Conservation (phyloP, 164 flowering plant genomes). For the Kalanchoe fedtschenkoi region DNA sequence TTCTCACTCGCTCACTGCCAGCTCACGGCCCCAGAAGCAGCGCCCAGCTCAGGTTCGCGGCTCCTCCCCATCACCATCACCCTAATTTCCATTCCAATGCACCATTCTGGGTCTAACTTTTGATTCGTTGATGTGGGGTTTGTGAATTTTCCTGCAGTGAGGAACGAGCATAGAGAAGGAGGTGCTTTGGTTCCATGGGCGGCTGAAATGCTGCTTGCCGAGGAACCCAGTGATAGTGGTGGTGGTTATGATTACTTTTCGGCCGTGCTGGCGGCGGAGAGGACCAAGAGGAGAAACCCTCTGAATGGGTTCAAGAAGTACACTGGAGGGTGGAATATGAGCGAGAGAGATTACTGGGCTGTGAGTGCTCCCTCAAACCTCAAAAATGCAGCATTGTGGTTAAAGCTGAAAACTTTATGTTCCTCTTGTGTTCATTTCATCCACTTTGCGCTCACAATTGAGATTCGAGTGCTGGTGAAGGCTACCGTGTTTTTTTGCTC, state of each 20-base stretch:
- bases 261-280: constrained; percentile 33
- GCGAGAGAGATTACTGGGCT: constrained; percentile 57
- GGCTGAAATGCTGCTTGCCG: not conserved
- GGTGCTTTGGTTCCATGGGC: not conserved
- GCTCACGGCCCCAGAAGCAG: not conserved
- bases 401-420: not conserved
- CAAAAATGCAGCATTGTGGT: not conserved
- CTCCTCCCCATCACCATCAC: too few relatives aligned
- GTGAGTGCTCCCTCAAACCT: constrained; percentile 18
- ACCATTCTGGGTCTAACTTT: not conserved
- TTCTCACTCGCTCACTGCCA: not conserved
- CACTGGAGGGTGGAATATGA: constrained; percentile 54
- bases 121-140: not conserved
- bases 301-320: constrained; percentile 39
- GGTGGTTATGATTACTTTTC: constrained; percentile 20
- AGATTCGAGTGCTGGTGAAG: too few relatives aligned
- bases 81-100: not conserved
- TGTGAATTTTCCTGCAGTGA: not conserved
- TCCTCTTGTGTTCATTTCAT: not conserved
- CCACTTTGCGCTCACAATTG: too few relatives aligned
- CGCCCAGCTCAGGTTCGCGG: not conserved
- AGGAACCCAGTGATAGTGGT: constrained; percentile 11
- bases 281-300: constrained; percentile 55
- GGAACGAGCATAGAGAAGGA: not conserved
- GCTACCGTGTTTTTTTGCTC: too few relatives aligned